A percentile compares a stretch with the other conserved stretches of the same genome.
Evolutionary conservation across 2,329 filamentous ascomycete genomes (phyloP).

Genomic region (Helicocarpus griseus): DNA sequence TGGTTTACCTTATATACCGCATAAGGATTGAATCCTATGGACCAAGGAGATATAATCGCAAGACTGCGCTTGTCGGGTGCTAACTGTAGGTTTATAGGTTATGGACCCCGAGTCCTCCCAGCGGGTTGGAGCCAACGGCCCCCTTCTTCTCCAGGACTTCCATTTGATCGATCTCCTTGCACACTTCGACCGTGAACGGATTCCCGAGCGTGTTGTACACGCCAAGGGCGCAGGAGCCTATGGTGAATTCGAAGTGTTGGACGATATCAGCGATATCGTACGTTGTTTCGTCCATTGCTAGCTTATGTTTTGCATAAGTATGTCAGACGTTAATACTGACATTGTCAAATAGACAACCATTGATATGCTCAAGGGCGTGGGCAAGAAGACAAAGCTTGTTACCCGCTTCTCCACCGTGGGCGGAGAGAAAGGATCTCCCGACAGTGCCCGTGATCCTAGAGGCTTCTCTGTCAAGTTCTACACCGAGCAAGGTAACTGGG

Average conservation of each 20-base stretch:
- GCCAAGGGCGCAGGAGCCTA: conserved; percentile 35
- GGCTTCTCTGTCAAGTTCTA: conserved; percentile 67
- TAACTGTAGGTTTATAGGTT: conserved; percentile 22
- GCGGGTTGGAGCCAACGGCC: conserved; percentile 47
- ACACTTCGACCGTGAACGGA: conserved; percentile 33
- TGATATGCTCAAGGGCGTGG: conserved; percentile 47
- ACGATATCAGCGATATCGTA: conserved; percentile 42
- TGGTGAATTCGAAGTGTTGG: conserved; percentile 36
- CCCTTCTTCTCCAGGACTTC: conserved; percentile 55
- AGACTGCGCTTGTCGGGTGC: conserved; percentile 8
- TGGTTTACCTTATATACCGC: no score
- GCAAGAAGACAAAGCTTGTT: conserved; percentile 59
- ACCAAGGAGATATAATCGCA: no score
- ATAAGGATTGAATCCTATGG: no score
- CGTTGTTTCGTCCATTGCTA: conserved; percentile 4
- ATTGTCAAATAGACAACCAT: conserved; percentile 22
- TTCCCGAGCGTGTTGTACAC: conserved; percentile 35
- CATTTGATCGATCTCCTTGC: conserved; percentile 54
- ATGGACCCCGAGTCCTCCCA: conserved; percentile 44
- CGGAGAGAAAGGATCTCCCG: conserved; percentile 61
- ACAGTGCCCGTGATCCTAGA: conserved; percentile 61
- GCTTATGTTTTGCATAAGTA: not conserved
- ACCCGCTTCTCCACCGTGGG: conserved; percentile 67
- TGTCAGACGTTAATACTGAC: conserved; percentile 2
- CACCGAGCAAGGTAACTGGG: conserved; percentile 65